Conservation (phyloP, 2,329 filamentous ascomycete genomes). For the Beauveria sp. region DNA sequence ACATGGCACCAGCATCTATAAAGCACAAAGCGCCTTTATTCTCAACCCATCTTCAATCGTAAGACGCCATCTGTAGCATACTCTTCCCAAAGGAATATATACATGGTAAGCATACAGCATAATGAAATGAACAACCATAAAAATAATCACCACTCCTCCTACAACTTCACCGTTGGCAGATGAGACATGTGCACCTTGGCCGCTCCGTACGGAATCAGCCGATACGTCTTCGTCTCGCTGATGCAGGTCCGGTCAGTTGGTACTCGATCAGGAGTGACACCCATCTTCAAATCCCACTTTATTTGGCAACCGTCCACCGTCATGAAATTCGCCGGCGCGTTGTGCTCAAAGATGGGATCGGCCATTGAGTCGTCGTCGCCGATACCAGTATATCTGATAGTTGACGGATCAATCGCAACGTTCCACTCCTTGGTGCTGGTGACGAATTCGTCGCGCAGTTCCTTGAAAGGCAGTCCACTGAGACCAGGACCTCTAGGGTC, state of each 20-base stretch:
- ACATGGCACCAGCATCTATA: not conserved
- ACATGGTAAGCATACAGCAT: not conserved
- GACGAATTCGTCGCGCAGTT: conserved; percentile 25
- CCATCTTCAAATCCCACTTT: conserved; percentile 23
- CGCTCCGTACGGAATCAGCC: conserved; percentile 37
- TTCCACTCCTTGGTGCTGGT: conserved; percentile 22
- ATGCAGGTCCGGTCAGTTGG: conserved; percentile 15
- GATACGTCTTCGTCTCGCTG: conserved; percentile 23
- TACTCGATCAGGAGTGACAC: conserved; percentile 23
- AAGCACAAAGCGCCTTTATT: not conserved
- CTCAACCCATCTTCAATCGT: not conserved
- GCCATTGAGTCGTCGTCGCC: conserved; percentile 20
- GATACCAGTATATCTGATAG: conserved; percentile 18
- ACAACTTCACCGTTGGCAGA: conserved; percentile 14
- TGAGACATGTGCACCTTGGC: conserved; percentile 36
- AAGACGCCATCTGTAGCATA: not conserved
- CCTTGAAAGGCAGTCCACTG: conserved; percentile 16
- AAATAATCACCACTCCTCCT: not conserved
- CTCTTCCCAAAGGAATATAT: not conserved
- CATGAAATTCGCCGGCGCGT: conserved; percentile 27
- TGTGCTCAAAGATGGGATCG: conserved; percentile 19
- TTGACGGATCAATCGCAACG: conserved; percentile 22
- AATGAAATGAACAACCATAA: not conserved
- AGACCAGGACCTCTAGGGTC: conserved; percentile 15
- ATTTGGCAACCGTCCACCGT: conserved; percentile 31